Evolutionary conservation across 1,284 basidiomycete genomes (phyloP).

Genomic region (Fomitopsis palustris): DNA sequence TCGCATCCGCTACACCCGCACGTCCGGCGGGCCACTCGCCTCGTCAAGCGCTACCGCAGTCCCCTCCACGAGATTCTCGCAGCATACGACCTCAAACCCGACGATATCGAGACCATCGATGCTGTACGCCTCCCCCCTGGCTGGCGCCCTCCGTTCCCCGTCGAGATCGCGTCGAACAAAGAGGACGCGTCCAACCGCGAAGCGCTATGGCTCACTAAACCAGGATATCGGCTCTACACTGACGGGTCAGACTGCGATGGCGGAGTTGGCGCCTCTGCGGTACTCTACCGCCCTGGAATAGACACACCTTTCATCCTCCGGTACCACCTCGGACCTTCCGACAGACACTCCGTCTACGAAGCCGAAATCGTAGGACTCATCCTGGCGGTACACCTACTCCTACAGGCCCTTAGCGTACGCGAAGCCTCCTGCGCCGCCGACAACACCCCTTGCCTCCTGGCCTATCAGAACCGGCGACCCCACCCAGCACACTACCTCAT

Average conservation of each 20-base stretch:
- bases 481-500: slow-evolving; percentile 11
- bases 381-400: slow-evolving; percentile 8
- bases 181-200: slow-evolving; percentile 8
- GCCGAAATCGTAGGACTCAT: slow-evolving; percentile 25
- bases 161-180: slow-evolving; percentile 3
- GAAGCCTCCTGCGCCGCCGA: slow-evolving; percentile 8
- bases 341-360: slow-evolving; percentile 29
- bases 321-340: slow-evolving; percentile 19
- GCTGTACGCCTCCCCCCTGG: slow-evolving; percentile 11
- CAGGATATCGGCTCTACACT: slow-evolving; percentile 11
- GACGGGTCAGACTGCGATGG: slow-evolving; percentile 3
- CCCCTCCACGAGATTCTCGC: slow-evolving; percentile 20
- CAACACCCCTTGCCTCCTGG: slow-evolving; percentile 10
- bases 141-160: slow-evolving; percentile 5
- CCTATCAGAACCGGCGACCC: not conserved
- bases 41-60: slow-evolving; percentile 13
- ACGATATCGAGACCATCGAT: slow-evolving; percentile 13
- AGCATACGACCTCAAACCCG: slow-evolving; percentile 9
- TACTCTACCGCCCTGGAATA: slow-evolving; percentile 5
- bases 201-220: not conserved
- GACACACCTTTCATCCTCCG: slow-evolving; percentile 6
- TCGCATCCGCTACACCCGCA: slow-evolving; percentile 29
- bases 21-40: slow-evolving; percentile 7
- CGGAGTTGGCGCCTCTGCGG: slow-evolving; percentile 6
- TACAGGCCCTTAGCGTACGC: not conserved